Evolutionary conservation across 2,329 filamentous ascomycete genomes (phyloP).

Genomic region (Colletotrichum aenigma): DNA sequence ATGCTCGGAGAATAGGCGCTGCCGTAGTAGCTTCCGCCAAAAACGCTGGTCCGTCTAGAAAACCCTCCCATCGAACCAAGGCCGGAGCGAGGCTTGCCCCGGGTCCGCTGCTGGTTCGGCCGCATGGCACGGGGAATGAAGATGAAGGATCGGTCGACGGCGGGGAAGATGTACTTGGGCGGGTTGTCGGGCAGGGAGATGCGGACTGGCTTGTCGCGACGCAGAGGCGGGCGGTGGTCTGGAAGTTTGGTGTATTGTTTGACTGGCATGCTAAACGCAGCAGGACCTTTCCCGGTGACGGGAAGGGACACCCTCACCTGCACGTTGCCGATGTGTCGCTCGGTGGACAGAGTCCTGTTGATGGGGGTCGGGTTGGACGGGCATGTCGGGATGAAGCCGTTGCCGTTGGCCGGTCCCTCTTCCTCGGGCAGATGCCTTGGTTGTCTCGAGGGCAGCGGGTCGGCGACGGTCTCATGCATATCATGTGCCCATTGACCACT

Average conservation of each 20-base stretch:
- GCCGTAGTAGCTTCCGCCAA: constrained; percentile 69
- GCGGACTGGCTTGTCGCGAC: constrained; percentile 94
- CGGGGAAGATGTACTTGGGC: constrained; percentile 90
- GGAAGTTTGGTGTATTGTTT: constrained; percentile 94
- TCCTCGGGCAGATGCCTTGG: constrained; percentile 47
- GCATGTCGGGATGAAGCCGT: constrained; percentile 59
- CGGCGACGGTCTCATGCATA: constrained; percentile 77
- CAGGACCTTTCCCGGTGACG: constrained; percentile 69
- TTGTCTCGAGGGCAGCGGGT: constrained; percentile 44
- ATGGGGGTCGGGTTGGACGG: constrained; percentile 67
- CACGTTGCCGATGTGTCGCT: constrained; percentile 82
- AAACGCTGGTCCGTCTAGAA: constrained; percentile 84
- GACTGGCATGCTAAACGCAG: constrained; percentile 77
- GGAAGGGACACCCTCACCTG: constrained; percentile 84
- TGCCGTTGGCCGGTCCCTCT: constrained; percentile 59
- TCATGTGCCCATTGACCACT: constrained; percentile 90
- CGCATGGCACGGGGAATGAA: constrained; percentile 95
- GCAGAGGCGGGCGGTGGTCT: constrained; percentile 90
- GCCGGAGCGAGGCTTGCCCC: constrained; percentile 75
- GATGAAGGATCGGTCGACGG: constrained; percentile 90
- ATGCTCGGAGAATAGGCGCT: constrained; percentile 87
- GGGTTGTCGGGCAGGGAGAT: constrained; percentile 83
- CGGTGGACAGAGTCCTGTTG: constrained; percentile 81
- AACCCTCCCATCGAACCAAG: constrained; percentile 70
- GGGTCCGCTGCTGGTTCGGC: constrained; percentile 85